Base-by-base conservation (phyloP, 2,329 filamentous ascomycete genomes). In the Coniochaeta sp. region DNA sequence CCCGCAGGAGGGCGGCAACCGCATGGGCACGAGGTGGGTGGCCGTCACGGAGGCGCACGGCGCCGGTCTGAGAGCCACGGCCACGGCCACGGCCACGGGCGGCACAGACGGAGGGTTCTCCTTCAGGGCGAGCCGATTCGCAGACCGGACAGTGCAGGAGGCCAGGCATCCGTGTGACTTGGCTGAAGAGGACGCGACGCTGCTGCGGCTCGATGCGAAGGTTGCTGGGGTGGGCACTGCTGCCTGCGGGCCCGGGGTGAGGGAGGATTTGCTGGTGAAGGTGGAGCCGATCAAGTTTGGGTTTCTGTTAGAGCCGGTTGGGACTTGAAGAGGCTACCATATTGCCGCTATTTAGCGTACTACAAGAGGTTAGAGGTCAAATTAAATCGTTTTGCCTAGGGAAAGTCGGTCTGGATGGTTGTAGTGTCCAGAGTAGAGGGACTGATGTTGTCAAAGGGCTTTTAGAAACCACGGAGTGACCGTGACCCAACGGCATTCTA, bases 1-100 rank as follows among this genome's bases (percentile, higher is more conserved):
- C 24, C 87, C 87, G 0, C 87, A 90, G 68, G 87, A 90, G 65
- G 84, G 81, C 58, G 84, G 85, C 1, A 90, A 89, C 68, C 76
- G 83, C 16, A 83, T 82, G 59, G 83, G 83, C 36, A 82, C 81
- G 0, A 75, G 82, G 7, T 89, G 84, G 81, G 70, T 89, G 7
- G 66, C 60, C 3, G 60, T 71, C 24, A 58, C 60, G 8, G 67
- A 69, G 58, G 62, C 61, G 16, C 68, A 69, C 26, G 69, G 66
- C 8, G 62, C 62, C 7, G 70, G 74, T 17, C 60, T 76, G 32
- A 63, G 69, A 36, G 71, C 70, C 10, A 64, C 64, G n/a, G n/a
- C n/a, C n/a, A n/a, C n/a, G n/a, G n/a, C n/a, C n/a, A n/a, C n/a
- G n/a, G n/a, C n/a, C 19, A 62, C 65, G 10, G 63, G 65, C 9